A percentile compares a stretch with the other conserved stretches of the same genome.
phyloP scores from a whole-genome alignment of 169 alveolate species.

The Blepharisma undulans region DNA sequence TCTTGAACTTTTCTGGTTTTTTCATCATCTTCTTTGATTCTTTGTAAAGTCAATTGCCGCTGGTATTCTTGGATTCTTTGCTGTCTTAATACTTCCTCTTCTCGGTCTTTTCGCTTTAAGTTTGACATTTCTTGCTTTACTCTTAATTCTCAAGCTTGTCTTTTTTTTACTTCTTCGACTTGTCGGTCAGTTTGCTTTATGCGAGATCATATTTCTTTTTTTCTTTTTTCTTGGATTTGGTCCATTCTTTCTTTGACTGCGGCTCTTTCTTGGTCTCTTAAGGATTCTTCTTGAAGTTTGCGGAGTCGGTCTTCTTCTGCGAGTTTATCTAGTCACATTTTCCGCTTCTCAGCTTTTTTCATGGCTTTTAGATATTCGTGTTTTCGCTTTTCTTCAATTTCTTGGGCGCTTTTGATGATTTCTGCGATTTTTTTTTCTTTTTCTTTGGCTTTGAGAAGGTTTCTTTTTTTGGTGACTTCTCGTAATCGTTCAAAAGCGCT shows the following conservation, averaged over 20 bases:
- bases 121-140: conserved; percentile 57
- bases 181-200: conserved; percentile 53
- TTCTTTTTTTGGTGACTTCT: conserved; percentile 41
- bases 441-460: conserved; percentile 39
- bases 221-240: conserved; percentile 40
- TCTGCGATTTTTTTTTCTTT: conserved; percentile 40
- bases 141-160: conserved; percentile 44
- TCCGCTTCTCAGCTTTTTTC: conserved; percentile 20
- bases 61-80: conserved; percentile 63
- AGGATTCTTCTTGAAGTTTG: background rate
- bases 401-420: conserved; percentile 47
- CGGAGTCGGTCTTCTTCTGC: background rate
- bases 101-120: conserved; percentile 64
- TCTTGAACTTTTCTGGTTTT: conserved; percentile 46
- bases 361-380: conserved; percentile 44
- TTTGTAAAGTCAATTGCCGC: conserved; percentile 48
- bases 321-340: background rate
- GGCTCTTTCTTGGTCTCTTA: background rate
- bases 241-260: conserved; percentile 51
- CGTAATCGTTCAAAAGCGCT: conserved; percentile 51
- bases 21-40: conserved; percentile 51
- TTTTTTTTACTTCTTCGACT: conserved; percentile 41
- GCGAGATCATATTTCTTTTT: conserved; percentile 43
- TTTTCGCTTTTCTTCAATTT: conserved; percentile 57
- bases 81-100: conserved; percentile 65